These are phyloP conservation scores for Vigna angularis DNA, from an alignment of 306 rosid species.

Conservation along the genomic window DNA sequence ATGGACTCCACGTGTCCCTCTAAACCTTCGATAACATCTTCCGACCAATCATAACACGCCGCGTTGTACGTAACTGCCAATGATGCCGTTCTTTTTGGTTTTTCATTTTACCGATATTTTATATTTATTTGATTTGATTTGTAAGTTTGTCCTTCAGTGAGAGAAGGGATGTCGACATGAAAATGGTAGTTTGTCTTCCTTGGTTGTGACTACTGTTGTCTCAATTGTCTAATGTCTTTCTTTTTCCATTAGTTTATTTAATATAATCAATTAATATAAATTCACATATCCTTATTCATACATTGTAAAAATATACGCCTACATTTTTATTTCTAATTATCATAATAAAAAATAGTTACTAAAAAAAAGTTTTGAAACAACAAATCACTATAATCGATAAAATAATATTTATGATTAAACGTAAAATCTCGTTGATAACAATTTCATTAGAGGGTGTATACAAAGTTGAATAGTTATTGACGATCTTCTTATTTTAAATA, in stretches of 20 bases:
- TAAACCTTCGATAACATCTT: neutral
- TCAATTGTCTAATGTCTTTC: neutral
- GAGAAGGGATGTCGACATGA: neutral
- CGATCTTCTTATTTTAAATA: neutral
- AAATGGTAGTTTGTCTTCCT: constrained; percentile 39
- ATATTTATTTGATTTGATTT: neutral
- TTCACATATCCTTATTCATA: too few relatives aligned
- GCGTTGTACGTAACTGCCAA: neutral
- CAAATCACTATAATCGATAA: too few relatives aligned
- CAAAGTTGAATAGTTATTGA: neutral
- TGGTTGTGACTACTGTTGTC: neutral
- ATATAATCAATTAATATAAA: too few relatives aligned
- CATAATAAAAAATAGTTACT: too few relatives aligned
- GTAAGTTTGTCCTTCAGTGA: constrained; percentile 2
- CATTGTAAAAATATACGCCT: too few relatives aligned
- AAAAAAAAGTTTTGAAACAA: too few relatives aligned
- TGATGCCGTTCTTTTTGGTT: neutral
- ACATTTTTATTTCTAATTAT: too few relatives aligned
- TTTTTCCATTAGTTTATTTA: neutral
- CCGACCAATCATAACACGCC: neutral
- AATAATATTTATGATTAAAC: too few relatives aligned
- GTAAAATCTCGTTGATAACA: neutral
- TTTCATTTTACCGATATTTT: neutral
- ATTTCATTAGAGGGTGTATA: neutral
- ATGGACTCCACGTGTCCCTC: neutral